phyloP scores from a whole-genome alignment of 495 filamentous ascomycete species.

The Podospora appendiculata region DNA sequence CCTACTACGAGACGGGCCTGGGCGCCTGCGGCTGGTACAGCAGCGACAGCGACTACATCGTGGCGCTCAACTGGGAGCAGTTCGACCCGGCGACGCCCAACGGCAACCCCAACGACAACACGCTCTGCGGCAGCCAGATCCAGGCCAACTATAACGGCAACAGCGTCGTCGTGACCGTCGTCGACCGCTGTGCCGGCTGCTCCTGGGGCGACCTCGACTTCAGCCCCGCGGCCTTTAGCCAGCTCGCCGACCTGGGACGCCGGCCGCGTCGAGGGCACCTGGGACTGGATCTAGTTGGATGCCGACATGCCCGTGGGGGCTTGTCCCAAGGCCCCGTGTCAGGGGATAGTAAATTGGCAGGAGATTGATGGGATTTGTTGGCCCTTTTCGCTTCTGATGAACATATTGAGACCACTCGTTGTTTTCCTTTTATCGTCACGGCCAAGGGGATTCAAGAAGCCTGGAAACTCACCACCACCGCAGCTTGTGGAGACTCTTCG shows the following conservation, averaged over 20 bases:
- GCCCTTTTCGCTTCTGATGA: no score
- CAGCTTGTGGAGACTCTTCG: no score
- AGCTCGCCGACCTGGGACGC: constrained; percentile 10
- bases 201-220: constrained; percentile 11
- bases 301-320: no score
- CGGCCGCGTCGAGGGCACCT: constrained; percentile 26
- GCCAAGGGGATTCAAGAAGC: no score
- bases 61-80: constrained; percentile 30
- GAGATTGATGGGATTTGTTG: no score
- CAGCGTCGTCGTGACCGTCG: constrained; percentile 20
- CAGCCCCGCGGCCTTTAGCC: constrained; percentile 9
- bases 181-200: constrained; percentile 17
- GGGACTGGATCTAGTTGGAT: constrained; percentile 21
- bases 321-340: no score
- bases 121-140: constrained; percentile 19
- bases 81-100: constrained; percentile 17
- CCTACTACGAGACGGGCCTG: constrained; percentile 44
- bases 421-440: no score
- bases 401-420: no score
- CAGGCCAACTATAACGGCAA: constrained; percentile 20
- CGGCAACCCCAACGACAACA: constrained; percentile 27
- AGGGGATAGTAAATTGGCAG: no score
- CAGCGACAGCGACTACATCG: constrained; percentile 31
- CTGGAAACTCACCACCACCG: no score
- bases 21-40: constrained; percentile 29